Evolutionary conservation across 2,329 filamentous ascomycete genomes (phyloP).

Genomic region (Mycosphaerella arachidis): DNA sequence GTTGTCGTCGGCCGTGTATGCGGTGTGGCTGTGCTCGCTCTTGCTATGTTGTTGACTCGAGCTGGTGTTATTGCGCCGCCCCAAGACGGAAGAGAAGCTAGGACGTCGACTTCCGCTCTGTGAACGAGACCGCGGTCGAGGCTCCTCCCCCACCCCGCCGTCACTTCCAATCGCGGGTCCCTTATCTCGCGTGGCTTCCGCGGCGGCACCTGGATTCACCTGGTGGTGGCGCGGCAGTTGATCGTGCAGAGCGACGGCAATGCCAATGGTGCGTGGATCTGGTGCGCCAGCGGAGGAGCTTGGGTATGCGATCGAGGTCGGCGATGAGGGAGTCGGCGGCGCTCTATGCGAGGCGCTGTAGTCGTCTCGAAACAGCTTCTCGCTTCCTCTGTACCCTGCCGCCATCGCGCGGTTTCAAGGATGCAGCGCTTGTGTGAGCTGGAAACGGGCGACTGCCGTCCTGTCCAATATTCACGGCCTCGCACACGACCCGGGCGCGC

Average conservation of each 20-base stretch:
- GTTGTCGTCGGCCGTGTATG: conserved; percentile 4
- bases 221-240: background rate
- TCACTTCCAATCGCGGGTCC: background rate
- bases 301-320: conserved; percentile 1
- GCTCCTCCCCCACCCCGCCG: background rate
- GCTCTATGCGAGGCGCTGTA: conserved; percentile 21
- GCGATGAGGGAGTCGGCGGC: conserved; percentile 9
- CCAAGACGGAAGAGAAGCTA: conserved; percentile 3
- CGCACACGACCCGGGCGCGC: background rate
- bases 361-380: conserved; percentile 16
- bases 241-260: background rate
- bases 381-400: conserved; percentile 14
- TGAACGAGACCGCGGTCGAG: conserved; percentile 1
- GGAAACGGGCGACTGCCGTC: background rate
- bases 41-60: conserved; percentile 1
- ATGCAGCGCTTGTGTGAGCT: background rate
- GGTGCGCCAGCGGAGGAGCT: background rate
- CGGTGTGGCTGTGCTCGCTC: background rate
- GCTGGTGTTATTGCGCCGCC: conserved; percentile 1
- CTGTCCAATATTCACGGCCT: background rate
- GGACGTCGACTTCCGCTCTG: background rate
- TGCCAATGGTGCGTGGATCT: conserved; percentile 2
- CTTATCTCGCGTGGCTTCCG: conserved; percentile 1
- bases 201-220: background rate
- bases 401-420: conserved; percentile 13